Evolutionary conservation across 306 rosid species (phyloP).

Genomic region (Psophocarpus tetragonolobus): DNA sequence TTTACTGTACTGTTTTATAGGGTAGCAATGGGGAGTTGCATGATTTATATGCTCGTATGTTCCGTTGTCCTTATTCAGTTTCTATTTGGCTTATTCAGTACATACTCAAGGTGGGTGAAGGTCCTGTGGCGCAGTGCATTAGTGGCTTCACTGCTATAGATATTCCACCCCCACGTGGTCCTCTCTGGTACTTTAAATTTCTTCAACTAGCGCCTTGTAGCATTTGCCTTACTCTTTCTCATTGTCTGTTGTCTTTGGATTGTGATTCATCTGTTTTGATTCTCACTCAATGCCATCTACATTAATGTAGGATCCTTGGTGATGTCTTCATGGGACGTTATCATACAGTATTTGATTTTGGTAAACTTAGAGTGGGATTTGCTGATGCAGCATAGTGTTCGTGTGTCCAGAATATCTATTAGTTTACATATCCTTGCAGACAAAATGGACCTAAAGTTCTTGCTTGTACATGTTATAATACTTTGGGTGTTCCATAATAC

Average conservation of each 20-base stretch:
- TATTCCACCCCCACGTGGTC: conserved; percentile 88
- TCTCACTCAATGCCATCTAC: conserved; percentile 14
- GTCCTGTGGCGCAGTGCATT: conserved; percentile 81
- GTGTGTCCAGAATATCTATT: background rate
- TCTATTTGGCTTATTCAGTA: conserved; percentile 59
- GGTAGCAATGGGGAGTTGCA: background rate
- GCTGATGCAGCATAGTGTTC: conserved; percentile 70
- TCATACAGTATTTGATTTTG: conserved; percentile 88
- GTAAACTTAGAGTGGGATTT: conserved; percentile 75
- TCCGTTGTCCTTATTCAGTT: conserved; percentile 6
- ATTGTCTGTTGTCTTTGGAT: background rate
- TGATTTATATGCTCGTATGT: background rate
- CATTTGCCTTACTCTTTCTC: background rate
- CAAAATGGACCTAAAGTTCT: conserved; percentile 4
- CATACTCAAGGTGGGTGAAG: conserved; percentile 78
- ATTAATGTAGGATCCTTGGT: conserved; percentile 76
- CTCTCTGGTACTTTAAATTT: conserved; percentile 65
- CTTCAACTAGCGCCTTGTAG: background rate
- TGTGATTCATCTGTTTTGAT: conserved; percentile 19
- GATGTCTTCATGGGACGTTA: conserved; percentile 92
- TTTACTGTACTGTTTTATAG: background rate
- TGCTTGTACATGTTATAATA: conserved; percentile 12
- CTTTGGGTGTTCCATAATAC: background rate
- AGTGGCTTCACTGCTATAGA: conserved; percentile 84
- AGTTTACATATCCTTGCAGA: background rate